A percentile compares a stretch with the other conserved stretches of the same genome.
These are phyloP conservation scores for Verticillium zaregamsianum DNA, from an alignment of 2,329 filamentous ascomycete genomes.

Conservation along the genomic window DNA sequence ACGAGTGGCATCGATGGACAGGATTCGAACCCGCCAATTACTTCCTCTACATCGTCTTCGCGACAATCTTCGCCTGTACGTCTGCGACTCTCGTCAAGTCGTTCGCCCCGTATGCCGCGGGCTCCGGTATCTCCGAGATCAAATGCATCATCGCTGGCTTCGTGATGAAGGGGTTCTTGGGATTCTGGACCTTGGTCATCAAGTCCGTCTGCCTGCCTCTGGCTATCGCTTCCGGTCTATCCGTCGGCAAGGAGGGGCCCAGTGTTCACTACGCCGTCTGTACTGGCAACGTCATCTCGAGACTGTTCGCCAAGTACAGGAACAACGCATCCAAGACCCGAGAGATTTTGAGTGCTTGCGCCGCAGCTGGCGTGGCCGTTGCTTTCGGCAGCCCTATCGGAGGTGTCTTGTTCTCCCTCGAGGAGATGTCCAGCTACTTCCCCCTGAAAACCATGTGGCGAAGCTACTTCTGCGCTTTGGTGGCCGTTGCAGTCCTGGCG, in stretches of 20 bases:
- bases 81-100: slow-evolving; percentile 82
- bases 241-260: slow-evolving; percentile 94
- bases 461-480: slow-evolving; percentile 95
- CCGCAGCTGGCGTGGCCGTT: slow-evolving; percentile 90
- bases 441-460: slow-evolving; percentile 97
- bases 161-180: slow-evolving; percentile 97
- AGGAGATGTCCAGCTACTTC: slow-evolving; percentile 97
- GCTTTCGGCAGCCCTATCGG: slow-evolving; percentile 97
- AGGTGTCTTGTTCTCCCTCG: slow-evolving; percentile 90
- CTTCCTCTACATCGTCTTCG: slow-evolving; percentile 80
- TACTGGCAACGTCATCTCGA: slow-evolving; percentile 92
- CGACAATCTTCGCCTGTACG: slow-evolving; percentile 76
- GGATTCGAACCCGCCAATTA: slow-evolving; percentile 77
- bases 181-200: slow-evolving; percentile 85
- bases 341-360: slow-evolving; percentile 91
- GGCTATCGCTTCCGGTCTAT: slow-evolving; percentile 89
- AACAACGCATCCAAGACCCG: slow-evolving; percentile 90
- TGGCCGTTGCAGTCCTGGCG: slow-evolving; percentile 86
- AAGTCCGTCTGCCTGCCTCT: slow-evolving; percentile 89
- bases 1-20: slow-evolving; percentile 88
- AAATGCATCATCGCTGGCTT: slow-evolving; percentile 99
- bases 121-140: slow-evolving; percentile 96
- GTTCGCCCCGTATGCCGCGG: slow-evolving; percentile 93
- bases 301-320: slow-evolving; percentile 88
- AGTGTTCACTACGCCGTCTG: slow-evolving; percentile 99